These are phyloP conservation scores for Gleditsia sinensis DNA, from an alignment of 306 rosid genomes.

Conservation along the genomic window DNA sequence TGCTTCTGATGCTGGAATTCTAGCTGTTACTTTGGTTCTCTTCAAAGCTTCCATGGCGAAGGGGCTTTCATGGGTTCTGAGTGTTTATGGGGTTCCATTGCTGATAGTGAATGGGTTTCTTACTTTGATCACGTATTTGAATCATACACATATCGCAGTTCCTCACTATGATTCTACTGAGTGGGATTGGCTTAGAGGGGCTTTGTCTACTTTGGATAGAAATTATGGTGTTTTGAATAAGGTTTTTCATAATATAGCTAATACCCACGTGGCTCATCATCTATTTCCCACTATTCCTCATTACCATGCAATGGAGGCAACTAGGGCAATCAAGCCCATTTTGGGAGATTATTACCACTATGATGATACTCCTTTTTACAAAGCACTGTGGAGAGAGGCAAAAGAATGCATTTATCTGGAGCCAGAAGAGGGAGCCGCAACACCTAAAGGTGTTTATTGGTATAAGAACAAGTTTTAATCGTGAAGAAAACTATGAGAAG, in stretches of 20 bases:
- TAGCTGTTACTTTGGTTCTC: conserved; percentile 11
- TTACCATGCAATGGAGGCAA: conserved; percentile 56
- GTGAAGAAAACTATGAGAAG: too few relatives aligned
- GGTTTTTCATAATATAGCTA: conserved; percentile 52
- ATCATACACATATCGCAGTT: conserved; percentile 54
- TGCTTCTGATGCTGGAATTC: conserved; percentile 40
- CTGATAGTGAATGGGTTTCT: conserved; percentile 39
- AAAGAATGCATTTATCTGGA: conserved; percentile 56
- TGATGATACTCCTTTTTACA: conserved; percentile 46
- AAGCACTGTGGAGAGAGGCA: conserved; percentile 61
- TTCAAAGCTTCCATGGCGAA: conserved; percentile 22
- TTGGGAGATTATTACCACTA: conserved; percentile 34
- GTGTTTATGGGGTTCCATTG: conserved; percentile 42
- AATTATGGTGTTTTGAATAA: conserved; percentile 48
- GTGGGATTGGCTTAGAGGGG: conserved; percentile 65
- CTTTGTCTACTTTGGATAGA: conserved; percentile 52
- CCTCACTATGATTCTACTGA: conserved; percentile 52
- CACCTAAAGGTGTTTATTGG: conserved; percentile 51
- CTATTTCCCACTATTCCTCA: conserved; percentile 55
- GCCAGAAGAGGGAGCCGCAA: conserved; percentile 36
- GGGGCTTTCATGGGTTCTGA: conserved; percentile 39
- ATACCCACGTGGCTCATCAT: conserved; percentile 56
- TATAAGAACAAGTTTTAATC: conserved; percentile 45
- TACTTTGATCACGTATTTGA: conserved; percentile 45
- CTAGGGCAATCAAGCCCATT: conserved; percentile 42